Base-by-base conservation (phyloP, 1,284 basidiomycete genomes). In the Gomphus bonarii region DNA sequence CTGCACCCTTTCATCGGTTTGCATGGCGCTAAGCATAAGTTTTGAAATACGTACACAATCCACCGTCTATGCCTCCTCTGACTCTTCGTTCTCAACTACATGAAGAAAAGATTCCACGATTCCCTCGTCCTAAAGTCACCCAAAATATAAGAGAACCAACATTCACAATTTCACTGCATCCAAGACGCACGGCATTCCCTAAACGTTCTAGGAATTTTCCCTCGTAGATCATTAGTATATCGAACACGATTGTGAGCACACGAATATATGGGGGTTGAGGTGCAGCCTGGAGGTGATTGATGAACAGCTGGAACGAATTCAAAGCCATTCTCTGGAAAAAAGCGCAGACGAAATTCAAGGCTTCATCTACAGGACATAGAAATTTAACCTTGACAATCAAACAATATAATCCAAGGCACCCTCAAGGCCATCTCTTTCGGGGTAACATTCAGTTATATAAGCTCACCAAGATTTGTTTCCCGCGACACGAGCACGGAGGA, bases 391-490 rank as follows among this genome's bases (percentile, higher is more conserved):
- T 71, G 62, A 95, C 91, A 61, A 98, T 93, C 61, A 98, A 81
- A 67, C 90, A 95, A 68, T 92, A 95, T 8, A 99, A 71, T 0
- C 91, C 95, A 0, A 99, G 77, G 62, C 70, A 95, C 91, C 35
- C 95, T 80, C 49, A 98, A 77, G 0, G 77, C 75, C 1, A 88
- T 76, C 60, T 95, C 90, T 69, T 94, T 95, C 61, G 90, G 81
- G 64, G 86, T 85, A 35, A 98, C 89, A 1, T 91, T 84, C 0
- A 95, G 95, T 33, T 97, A 82, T 63, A 98, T 92, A 25, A 98
- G 75, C 64, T 97, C 92, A 1, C 85, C 81, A 1, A 98, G 74
- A 38, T n/a, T n/a, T n/a, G n/a, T n/a, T n/a, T n/a, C n/a, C n/a
- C n/a, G n/a, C n/a, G n/a, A n/a, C n/a, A n/a, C n/a, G n/a, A n/a